These are phyloP conservation scores for Phytophthora litchii DNA, from an alignment of 352 stramenopile species.

Conservation along the genomic window DNA sequence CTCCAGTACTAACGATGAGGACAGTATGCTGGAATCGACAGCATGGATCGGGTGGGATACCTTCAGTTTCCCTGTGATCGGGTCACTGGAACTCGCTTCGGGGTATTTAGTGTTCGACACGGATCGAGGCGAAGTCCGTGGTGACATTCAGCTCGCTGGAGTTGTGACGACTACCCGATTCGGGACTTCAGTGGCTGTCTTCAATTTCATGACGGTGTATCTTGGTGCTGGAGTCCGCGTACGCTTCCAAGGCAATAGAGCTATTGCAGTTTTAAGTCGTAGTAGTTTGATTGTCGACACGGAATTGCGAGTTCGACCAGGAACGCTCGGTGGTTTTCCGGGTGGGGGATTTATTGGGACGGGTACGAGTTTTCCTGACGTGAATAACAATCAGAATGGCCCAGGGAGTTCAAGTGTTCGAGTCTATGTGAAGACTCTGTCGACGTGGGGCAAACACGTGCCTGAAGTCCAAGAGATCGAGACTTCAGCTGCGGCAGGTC, in stretches of 20 bases:
- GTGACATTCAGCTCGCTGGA: slow-evolving; percentile 64
- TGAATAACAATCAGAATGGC: slow-evolving; percentile 93
- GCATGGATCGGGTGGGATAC: slow-evolving; percentile 55
- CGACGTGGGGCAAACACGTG: slow-evolving; percentile 84
- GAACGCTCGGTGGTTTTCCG: slow-evolving; percentile 93
- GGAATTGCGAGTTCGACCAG: slow-evolving; percentile 71
- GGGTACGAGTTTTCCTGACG: slow-evolving; percentile 22
- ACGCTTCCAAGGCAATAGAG: slow-evolving; percentile 83
- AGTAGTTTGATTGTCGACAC: slow-evolving; percentile 94
- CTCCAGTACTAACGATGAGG: slow-evolving; percentile 6
- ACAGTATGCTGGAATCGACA: slow-evolving; percentile 27
- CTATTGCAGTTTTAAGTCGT: slow-evolving; percentile 90
- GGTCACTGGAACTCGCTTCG: slow-evolving; percentile 76
- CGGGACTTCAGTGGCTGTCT: slow-evolving; percentile 93
- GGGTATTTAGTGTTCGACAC: slow-evolving; percentile 84
- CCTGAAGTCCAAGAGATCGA: slow-evolving; percentile 93
- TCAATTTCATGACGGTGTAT: slow-evolving; percentile 96
- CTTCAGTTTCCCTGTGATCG: slow-evolving; percentile 69
- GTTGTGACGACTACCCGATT: slow-evolving; percentile 63
- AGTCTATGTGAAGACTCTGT: slow-evolving; percentile 93
- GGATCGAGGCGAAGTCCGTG: slow-evolving; percentile 53
- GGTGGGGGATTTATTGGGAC: slow-evolving; percentile 87
- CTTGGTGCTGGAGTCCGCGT: slow-evolving; percentile 85
- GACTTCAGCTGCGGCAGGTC: slow-evolving; percentile 70
- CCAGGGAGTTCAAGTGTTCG: slow-evolving; percentile 90